These are phyloP conservation scores for Boletus edulis DNA, from an alignment of 768 basidiomycete genomes.

Conservation along the genomic window DNA sequence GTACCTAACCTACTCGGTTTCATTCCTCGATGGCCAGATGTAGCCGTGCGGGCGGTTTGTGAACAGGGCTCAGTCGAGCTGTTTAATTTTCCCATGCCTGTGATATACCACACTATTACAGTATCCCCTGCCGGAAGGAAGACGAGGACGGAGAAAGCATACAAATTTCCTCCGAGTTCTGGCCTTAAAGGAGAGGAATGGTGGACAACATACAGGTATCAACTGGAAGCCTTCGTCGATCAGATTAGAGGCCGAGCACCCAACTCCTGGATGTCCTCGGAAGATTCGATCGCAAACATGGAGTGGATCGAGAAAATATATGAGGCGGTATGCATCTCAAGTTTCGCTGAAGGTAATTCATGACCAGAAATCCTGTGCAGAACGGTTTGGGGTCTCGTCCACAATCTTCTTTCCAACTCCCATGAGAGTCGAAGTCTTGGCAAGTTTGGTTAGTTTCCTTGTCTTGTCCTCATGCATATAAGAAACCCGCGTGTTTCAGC, in stretches of 20 bases:
- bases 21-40: slow-evolving; percentile 38
- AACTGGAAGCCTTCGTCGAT: slow-evolving; percentile 65
- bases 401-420: slow-evolving; percentile 28
- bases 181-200: slow-evolving; percentile 46
- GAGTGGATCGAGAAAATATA: slow-evolving; percentile 59
- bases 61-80: slow-evolving; percentile 43
- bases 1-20: slow-evolving; percentile 32
- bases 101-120: slow-evolving; percentile 47
- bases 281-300: slow-evolving; percentile 58
- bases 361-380: slow-evolving; percentile 15
- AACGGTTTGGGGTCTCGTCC: slow-evolving; percentile 35
- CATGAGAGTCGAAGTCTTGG: slow-evolving; percentile 1
- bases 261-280: slow-evolving; percentile 50
- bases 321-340: slow-evolving; percentile 36
- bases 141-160: slow-evolving; percentile 41
- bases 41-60: slow-evolving; percentile 38
- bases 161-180: slow-evolving; percentile 35
- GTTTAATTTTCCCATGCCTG: slow-evolving; percentile 43
- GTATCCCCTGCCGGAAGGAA: slow-evolving; percentile 36
- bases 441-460: neutral
- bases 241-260: slow-evolving; percentile 50
- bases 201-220: slow-evolving; percentile 57
- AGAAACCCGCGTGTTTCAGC: neutral
- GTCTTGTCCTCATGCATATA: neutral
- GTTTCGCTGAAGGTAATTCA: neutral